These are phyloP conservation scores for Hura crepitans DNA, from an alignment of 441 rosid genomes.

Conservation along the genomic window DNA sequence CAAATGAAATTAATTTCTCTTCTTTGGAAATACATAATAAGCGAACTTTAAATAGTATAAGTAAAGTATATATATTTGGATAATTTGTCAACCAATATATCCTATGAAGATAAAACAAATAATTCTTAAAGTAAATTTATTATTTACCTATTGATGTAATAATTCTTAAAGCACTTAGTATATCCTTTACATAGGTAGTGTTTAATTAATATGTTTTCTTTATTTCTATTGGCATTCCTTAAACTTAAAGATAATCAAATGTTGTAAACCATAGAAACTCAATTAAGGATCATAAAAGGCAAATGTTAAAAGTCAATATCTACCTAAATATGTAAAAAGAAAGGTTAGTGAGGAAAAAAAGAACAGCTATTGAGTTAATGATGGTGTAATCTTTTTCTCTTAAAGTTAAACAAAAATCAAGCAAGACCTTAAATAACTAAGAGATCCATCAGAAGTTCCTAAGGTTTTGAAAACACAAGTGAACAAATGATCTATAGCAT, in stretches of 20 bases:
- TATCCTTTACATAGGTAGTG: background rate
- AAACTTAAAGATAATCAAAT: background rate
- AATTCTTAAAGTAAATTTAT: no score
- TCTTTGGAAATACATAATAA: no score
- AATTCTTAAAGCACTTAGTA: background rate
- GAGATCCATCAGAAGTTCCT: conserved; percentile 24
- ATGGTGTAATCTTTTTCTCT: conserved; percentile 40
- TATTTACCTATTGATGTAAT: background rate
- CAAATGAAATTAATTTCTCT: no score
- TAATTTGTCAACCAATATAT: no score
- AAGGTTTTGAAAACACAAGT: conserved; percentile 23
- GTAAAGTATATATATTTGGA: no score
- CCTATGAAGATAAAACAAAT: background rate
- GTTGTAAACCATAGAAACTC: background rate
- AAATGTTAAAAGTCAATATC: background rate
- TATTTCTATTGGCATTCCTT: background rate
- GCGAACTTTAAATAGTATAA: no score
- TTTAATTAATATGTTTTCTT: background rate
- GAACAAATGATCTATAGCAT: conserved; percentile 36
- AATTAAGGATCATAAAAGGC: background rate
- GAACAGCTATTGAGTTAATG: conserved; percentile 29
- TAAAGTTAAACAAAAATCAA: conserved; percentile 28
- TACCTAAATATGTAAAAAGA: conserved; percentile 52
- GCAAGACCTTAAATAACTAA: conserved; percentile 24
- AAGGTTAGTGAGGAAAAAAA: conserved; percentile 40